A percentile compares a stretch with the other conserved stretches of the same genome.
phyloP scores from a whole-genome alignment of 2,329 filamentous ascomycete species.

The Hortaea sp. region DNA sequence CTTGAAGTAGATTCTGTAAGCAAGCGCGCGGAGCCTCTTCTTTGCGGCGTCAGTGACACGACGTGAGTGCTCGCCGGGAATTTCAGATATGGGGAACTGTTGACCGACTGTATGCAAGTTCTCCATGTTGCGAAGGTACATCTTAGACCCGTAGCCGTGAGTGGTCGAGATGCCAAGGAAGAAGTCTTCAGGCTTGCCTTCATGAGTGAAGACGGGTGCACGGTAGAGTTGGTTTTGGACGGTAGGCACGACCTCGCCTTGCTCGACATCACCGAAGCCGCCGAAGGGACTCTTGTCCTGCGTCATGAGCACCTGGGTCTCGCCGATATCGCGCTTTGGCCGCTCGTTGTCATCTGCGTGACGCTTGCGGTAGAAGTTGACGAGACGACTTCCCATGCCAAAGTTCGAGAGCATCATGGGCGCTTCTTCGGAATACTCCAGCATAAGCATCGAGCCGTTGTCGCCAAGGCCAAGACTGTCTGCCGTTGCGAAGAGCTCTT shows the following conservation, averaged over 20 bases:
- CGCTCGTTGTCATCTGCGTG: slow-evolving; percentile 65
- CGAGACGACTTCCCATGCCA: slow-evolving; percentile 89
- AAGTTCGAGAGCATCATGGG: slow-evolving; percentile 90
- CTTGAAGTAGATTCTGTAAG: slow-evolving; percentile 76
- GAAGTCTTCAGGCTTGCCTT: slow-evolving; percentile 70
- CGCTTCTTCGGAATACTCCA: slow-evolving; percentile 93
- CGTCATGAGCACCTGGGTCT: slow-evolving; percentile 75
- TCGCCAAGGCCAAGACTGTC: slow-evolving; percentile 74
- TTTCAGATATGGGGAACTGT: slow-evolving; percentile 81
- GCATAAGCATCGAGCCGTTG: slow-evolving; percentile 75
- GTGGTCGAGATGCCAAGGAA: slow-evolving; percentile 75
- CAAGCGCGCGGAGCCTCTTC: slow-evolving; percentile 91
- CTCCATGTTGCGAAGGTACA: slow-evolving; percentile 81
- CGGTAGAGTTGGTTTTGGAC: slow-evolving; percentile 94
- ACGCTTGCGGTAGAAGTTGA: slow-evolving; percentile 92
- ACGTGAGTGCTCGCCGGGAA: slow-evolving; percentile 85
- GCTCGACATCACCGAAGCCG: slow-evolving; percentile 85
- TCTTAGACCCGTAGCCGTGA: slow-evolving; percentile 63
- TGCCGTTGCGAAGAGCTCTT: slow-evolving; percentile 68
- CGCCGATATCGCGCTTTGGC: slow-evolving; percentile 75
- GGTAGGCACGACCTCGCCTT: slow-evolving; percentile 81
- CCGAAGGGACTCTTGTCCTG: slow-evolving; percentile 96
- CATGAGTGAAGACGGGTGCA: slow-evolving; percentile 85
- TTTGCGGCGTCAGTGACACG: slow-evolving; percentile 97
- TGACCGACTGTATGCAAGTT: slow-evolving; percentile 88